Evolutionary conservation across 805 yeast genomes (phyloP), one percentile per base, ranked within the genome.

Genomic region (Blastobotrys attinorum): DNA sequence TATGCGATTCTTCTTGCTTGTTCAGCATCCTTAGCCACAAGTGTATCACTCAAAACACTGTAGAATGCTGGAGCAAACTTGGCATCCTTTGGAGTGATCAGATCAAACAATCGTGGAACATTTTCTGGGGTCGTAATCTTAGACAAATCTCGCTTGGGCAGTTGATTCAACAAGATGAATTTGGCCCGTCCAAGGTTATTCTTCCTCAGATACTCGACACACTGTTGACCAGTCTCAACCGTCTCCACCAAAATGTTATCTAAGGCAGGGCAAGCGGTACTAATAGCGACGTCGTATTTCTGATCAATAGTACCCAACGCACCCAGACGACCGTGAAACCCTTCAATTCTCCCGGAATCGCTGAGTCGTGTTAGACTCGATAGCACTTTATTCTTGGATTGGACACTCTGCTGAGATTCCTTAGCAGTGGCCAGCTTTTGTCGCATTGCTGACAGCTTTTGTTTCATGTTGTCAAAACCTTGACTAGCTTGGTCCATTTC

Each of bases 201-300:
- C 56, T 80, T 80, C 45, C 97, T 72, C 57, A 92, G 71, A 56
- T 85, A 81, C 34, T 85, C 90, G 44, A 92, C 83, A 59, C 94
- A 83, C 45, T 72, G 76, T 51, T 79, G 83, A 4, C 87, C 94
- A 42, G 79, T 76, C 42, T 75, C 77, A 2, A 80, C 77, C 3
- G 76, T 73, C 39, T 88, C 97, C 2, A 92, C 97, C 15, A 92
- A 97, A 72, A 88, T 79, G 49, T 94, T 90, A 59, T 90, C 95
- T 45, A 92, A 69, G 6, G 89, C 80, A 1, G 95, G 88, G 51
- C 92, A 87, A 0, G 96, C 97, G 0, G 97, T 92, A 0, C 97
- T 88, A 6, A 92, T 78, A 0, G 98, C 98, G 42, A 88, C 76
- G 63, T 94, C 97, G 60, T 83, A 92, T 55, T 76, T 74, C 50